Percentiles rank a stretch among this genome's conserved stretches.
These are phyloP conservation scores for Fistulifera solaris DNA, from an alignment of 108 stramenopile genomes.

Conservation along the genomic window DNA sequence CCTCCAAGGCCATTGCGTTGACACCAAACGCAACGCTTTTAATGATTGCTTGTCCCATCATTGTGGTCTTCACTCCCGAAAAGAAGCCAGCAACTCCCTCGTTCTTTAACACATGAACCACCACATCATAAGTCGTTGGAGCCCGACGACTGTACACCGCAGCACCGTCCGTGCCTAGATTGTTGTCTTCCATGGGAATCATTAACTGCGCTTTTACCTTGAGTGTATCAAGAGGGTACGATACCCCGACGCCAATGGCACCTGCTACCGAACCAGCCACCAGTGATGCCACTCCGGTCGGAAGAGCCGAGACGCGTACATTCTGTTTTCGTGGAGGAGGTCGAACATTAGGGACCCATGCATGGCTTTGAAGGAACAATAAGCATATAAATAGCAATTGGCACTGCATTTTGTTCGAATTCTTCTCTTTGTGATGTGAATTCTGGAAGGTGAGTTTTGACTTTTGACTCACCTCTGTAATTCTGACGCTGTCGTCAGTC, in stretches of 20 bases:
- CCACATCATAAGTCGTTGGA: not conserved
- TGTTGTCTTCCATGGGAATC: not conserved
- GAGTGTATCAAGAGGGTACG: conserved; percentile 25
- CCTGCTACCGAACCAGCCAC: conserved; percentile 48
- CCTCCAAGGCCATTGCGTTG: conserved; percentile 20
- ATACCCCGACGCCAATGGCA: conserved; percentile 40
- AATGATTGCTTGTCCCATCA: conserved; percentile 60
- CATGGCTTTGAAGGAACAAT: no score
- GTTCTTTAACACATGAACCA: conserved; percentile 18
- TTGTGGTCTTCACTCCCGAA: conserved; percentile 38
- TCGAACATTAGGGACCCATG: no score
- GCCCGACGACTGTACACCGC: not conserved
- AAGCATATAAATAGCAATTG: no score
- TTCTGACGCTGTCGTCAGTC: no score
- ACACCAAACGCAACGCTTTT: conserved; percentile 54
- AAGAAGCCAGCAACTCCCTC: conserved; percentile 44
- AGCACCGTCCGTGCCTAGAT: not conserved
- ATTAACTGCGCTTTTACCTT: conserved; percentile 22
- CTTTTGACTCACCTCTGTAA: no score
- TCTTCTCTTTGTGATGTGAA: no score
- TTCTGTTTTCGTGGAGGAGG: no score
- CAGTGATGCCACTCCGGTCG: not conserved
- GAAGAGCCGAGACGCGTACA: no score
- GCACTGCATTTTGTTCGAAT: no score
- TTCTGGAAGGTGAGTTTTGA: no score